These are phyloP conservation scores for Lenzites betulinus DNA, from an alignment of 768 basidiomycete species.

Conservation along the genomic window DNA sequence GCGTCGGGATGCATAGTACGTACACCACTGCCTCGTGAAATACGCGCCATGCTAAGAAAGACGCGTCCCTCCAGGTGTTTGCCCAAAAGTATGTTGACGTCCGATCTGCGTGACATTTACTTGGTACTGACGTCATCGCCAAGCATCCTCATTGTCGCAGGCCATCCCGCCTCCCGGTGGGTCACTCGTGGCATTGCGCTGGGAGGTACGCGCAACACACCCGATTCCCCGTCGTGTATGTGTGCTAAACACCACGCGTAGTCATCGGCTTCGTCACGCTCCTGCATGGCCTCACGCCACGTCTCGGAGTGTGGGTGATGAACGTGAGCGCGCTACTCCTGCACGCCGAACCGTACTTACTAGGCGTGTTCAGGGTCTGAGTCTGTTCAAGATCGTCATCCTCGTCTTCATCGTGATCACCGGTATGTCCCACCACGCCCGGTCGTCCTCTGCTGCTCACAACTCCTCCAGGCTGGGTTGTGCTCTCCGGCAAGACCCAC, in stretches of 20 bases:
- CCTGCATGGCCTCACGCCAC: constrained; percentile 54
- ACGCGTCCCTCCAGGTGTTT: constrained; percentile 28
- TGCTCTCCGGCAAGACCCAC: constrained; percentile 56
- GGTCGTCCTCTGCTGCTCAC: background rate
- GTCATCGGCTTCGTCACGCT: constrained; percentile 53
- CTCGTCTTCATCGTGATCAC: constrained; percentile 57
- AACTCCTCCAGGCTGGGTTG: constrained; percentile 50
- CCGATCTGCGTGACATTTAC: background rate
- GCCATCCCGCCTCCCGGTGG: constrained; percentile 41
- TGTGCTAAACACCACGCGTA: constrained; percentile 21
- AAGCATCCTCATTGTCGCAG: constrained; percentile 48
- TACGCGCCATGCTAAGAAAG: background rate
- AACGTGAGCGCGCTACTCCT: constrained; percentile 40
- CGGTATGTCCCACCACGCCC: constrained; percentile 27
- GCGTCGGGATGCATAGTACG: constrained; percentile 33
- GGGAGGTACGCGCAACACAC: constrained; percentile 39
- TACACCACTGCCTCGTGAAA: background rate
- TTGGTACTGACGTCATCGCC: background rate
- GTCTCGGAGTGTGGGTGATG: constrained; percentile 52
- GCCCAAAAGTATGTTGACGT: constrained; percentile 28
- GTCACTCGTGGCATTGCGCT: constrained; percentile 59
- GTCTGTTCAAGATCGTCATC: constrained; percentile 56
- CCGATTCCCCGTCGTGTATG: background rate
- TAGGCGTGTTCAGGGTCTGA: constrained; percentile 40
- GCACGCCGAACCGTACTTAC: constrained; percentile 36